These are phyloP conservation scores for Naganishia randhawae DNA, from an alignment of 768 basidiomycete genomes.

Conservation along the genomic window DNA sequence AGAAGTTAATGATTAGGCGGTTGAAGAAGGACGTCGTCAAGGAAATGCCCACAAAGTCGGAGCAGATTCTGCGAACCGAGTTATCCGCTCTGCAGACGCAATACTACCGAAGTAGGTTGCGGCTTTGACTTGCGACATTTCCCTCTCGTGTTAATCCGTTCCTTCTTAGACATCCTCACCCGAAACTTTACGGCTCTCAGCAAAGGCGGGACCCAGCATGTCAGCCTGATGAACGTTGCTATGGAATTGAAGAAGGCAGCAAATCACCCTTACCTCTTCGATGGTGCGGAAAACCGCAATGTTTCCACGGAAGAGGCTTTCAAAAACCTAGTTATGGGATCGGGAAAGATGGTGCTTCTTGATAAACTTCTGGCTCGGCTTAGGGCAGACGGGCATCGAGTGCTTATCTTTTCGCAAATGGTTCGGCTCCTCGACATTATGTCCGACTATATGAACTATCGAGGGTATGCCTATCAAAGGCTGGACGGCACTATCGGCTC, in stretches of 20 bases:
- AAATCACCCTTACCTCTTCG: slow-evolving; percentile 96
- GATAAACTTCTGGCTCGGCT: slow-evolving; percentile 92
- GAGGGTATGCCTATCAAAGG: slow-evolving; percentile 88
- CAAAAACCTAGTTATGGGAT: slow-evolving; percentile 96
- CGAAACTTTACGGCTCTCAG: slow-evolving; percentile 90
- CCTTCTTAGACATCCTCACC: slow-evolving; percentile 26
- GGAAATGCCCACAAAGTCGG: slow-evolving; percentile 93
- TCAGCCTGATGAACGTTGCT: slow-evolving; percentile 93
- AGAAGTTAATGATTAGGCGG: slow-evolving; percentile 87
- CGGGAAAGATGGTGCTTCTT: slow-evolving; percentile 95
- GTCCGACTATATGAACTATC: slow-evolving; percentile 87
- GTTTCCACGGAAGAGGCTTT: slow-evolving; percentile 73
- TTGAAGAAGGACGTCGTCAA: slow-evolving; percentile 95
- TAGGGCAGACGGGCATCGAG: slow-evolving; percentile 87
- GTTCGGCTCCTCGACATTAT: slow-evolving; percentile 97
- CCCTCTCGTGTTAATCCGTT: background rate
- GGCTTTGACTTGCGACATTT: slow-evolving; percentile 72
- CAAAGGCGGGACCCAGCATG: slow-evolving; percentile 75
- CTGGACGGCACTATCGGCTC: slow-evolving; percentile 87
- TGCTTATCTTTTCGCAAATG: slow-evolving; percentile 98
- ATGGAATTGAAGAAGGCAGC: slow-evolving; percentile 98
- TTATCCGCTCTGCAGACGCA: slow-evolving; percentile 95
- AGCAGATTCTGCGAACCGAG: slow-evolving; percentile 93
- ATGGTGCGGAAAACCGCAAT: slow-evolving; percentile 72
- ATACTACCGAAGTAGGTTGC: slow-evolving; percentile 74